A percentile compares a stretch with the other conserved stretches of the same genome.
These are phyloP conservation scores for Cucurbita ficifolia DNA, from an alignment of 306 rosid species.

Conservation along the genomic window DNA sequence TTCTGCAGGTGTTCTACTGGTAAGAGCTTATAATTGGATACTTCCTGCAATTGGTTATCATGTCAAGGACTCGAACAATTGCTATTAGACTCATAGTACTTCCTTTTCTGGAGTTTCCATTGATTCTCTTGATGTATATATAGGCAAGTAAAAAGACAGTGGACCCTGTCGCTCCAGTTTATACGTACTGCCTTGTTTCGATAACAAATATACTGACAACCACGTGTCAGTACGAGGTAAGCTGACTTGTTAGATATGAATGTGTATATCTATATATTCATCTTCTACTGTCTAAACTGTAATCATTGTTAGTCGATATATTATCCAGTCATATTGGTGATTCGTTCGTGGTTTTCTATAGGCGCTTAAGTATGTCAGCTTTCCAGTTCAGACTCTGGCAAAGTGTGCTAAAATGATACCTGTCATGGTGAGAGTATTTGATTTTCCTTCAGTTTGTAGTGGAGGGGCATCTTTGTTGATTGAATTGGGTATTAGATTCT, in stretches of 20 bases:
- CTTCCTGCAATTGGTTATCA: background rate
- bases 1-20: conserved; percentile 76
- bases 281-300: background rate
- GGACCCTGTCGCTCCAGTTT: conserved; percentile 81
- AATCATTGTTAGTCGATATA: background rate
- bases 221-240: conserved; percentile 91
- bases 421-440: conserved; percentile 61
- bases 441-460: background rate
- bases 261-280: background rate
- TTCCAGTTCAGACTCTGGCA: conserved; percentile 94
- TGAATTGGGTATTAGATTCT: background rate
- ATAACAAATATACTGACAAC: conserved; percentile 80
- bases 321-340: background rate
- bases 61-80: background rate
- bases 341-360: conserved; percentile 16
- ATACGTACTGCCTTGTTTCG: conserved; percentile 70
- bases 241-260: background rate
- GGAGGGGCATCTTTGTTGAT: background rate
- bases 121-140: background rate
- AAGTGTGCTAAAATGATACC: conserved; percentile 98
- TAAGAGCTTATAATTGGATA: conserved; percentile 12
- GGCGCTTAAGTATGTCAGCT: conserved; percentile 98
- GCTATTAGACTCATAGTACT: background rate
- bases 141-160: conserved; percentile 69
- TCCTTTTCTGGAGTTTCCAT: background rate